Base-by-base conservation (phyloP, 129 eudicot genomes). In the Helichrysum umbraculigerum region DNA sequence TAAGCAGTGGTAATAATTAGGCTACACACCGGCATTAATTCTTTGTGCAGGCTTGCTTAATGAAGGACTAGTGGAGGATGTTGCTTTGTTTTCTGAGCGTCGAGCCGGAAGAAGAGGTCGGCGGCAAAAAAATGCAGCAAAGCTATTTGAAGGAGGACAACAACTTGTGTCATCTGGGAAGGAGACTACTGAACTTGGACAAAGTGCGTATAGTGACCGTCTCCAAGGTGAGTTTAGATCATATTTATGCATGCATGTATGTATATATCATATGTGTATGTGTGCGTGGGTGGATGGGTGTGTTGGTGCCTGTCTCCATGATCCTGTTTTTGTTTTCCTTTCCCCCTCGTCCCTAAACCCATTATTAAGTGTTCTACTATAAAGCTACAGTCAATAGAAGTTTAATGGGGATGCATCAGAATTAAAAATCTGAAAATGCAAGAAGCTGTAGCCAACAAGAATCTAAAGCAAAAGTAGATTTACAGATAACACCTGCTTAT, bases 31-130 rank as follows among this genome's bases (percentile, higher is more conserved):
- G 28, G 28, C 28, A 30, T 56, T 41, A 42, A 9, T 34, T 64
- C 44, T 73, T 63, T 73, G 71, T 81, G 35, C 78, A 91, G 97
- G 86, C 59, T 52, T 82, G 33, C 72, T 82, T 32, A 73, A 85
- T 81, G 85, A 76, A 68, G 87, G 72, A 32, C 50, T 65, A 73
- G 68, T 66, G 29, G 82, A 83, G 29, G 84, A 81, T 83, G 98
- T 74, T 39, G 76, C 72, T 50, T 67, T 73, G 7, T 76, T 61
- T 71, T 73, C 86, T 68, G 92, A 85, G 12, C 82, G 84, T 7
- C 87, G 86, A 66, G 44, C 84, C 11, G 93, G 96, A 56, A 91
- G 96, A 82, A 90, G 86, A 78, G 76, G 87, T 65, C 85, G 84
- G 76, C 88, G 98, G 44, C 87, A 79, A 65, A 88, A 80, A 70